Evolutionary conservation across 192 early-diverging fungal genomes (phyloP), one percentile per base, ranked within the genome.

Genomic region (Globomyces pollinis-pini): DNA sequence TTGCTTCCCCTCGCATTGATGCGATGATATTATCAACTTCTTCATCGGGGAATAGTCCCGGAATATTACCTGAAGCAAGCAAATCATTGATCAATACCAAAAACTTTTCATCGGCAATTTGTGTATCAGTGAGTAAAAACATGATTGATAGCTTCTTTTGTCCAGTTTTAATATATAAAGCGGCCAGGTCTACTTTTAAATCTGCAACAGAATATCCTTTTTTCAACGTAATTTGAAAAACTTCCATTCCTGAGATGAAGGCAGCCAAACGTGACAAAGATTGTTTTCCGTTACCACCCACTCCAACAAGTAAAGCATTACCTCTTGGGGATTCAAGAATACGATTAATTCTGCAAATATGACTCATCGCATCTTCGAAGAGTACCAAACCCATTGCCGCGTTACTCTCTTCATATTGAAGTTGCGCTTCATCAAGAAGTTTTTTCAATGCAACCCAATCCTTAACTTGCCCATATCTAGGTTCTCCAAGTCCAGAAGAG

Each of bases 21-120:
- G 69, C 69, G 54, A 84, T 84, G 52, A 84, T 84, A 18, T 62
- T 76, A 21, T 84, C 82, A n/a, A 80, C 75, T 49, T 83, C 82
- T 61, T 84, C 82, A 57, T 84, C 82, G 4, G 82, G 76, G 67
- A 84, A 84, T n/a, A 84, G 55, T 11, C 82, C 82, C 13, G 82
- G 80, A 61, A 84, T 81, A 47, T 83, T 81, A 31, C 82, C 82
- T 20, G 80, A 81, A 0, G 80, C 80, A 1, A 84, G 60, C 73
- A 83, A 74, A 59, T 84, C 82, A 44, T 84, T 84, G 50, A 84
- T 80, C 12, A 83, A 62, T 2, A 84, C 80, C 2, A 84, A 50
- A 61, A 84, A 83, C 58, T 80, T 83, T 57, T 84, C 82, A 45
- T 84, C 82, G 1, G 80, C 77, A 53, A 84, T 78, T 63, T 84